These are phyloP conservation scores for Apium graveolens DNA, from an alignment of 129 eudicot species.

Conservation along the genomic window DNA sequence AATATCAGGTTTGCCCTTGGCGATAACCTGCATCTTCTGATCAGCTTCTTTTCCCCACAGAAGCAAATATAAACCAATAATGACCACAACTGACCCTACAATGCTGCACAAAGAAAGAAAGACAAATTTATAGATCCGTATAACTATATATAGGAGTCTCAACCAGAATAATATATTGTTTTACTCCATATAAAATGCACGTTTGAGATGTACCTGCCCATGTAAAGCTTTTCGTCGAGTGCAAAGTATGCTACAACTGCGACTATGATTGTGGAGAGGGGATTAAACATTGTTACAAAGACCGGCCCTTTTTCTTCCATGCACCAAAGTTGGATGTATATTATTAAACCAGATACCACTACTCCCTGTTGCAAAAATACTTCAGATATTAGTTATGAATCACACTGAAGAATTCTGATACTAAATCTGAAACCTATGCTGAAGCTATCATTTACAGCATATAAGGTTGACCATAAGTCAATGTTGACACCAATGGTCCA, in stretches of 20 bases:
- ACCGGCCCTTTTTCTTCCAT: conserved; percentile 57
- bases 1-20: background rate
- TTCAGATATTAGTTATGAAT: background rate
- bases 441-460: conserved; percentile 31
- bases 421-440: background rate
- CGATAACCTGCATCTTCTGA: conserved; percentile 2
- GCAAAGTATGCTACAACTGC: conserved; percentile 56
- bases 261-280: conserved; percentile 43
- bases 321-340: conserved; percentile 52
- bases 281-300: conserved; percentile 70
- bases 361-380: conserved; percentile 33
- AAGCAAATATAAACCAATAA: background rate
- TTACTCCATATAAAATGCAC: background rate
- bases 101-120: background rate
- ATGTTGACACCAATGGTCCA: conserved; percentile 57
- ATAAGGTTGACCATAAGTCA: conserved; percentile 55
- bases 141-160: too few species aligned
- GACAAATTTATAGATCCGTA: background rate
- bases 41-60: conserved; percentile 11
- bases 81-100: background rate
- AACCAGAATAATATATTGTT: too few species aligned
- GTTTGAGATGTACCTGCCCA: background rate
- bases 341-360: conserved; percentile 53
- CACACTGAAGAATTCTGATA: too few species aligned
- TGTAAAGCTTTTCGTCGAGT: conserved; percentile 35